Evolutionary conservation across 2,329 filamentous ascomycete genomes (phyloP).

Genomic region (Magnaporthales sp.): DNA sequence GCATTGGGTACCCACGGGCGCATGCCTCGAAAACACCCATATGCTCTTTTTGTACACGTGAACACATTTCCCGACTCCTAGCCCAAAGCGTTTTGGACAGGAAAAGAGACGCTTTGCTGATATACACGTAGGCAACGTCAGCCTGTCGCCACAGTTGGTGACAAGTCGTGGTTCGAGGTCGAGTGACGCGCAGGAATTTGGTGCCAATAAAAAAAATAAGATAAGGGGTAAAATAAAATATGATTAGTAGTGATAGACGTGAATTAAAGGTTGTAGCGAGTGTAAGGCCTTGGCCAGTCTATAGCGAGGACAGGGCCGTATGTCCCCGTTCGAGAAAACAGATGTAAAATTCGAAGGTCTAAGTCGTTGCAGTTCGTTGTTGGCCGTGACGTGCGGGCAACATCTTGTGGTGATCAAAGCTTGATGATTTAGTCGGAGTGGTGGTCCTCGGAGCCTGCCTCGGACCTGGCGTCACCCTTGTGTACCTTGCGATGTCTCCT

Average conservation of each 20-base stretch:
- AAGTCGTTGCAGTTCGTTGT: neutral
- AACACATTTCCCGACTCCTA: neutral
- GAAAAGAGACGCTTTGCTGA: neutral
- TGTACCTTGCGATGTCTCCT: conserved; percentile 94
- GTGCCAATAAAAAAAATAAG: neutral
- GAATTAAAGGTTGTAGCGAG: neutral
- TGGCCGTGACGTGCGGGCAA: neutral
- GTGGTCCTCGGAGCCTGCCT: conserved; percentile 55
- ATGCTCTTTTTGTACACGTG: neutral
- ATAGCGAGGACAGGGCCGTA: neutral
- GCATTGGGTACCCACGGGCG: neutral
- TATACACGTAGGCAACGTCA: neutral
- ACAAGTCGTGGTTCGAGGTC: neutral
- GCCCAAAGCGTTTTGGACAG: neutral
- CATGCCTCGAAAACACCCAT: neutral
- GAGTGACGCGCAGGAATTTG: neutral
- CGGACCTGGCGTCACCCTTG: conserved; percentile 62
- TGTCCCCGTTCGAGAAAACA: neutral
- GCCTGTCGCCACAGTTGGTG: neutral
- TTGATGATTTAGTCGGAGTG: conserved; percentile 40
- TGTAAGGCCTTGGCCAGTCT: neutral
- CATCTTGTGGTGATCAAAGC: neutral
- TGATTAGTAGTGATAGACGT: neutral
- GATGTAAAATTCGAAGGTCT: neutral
- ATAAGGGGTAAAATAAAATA: neutral